Percentiles rank a stretch among this genome's conserved stretches.
Evolutionary conservation across 768 basidiomycete species (phyloP).

Genomic region (Lyophyllum shimeji): DNA sequence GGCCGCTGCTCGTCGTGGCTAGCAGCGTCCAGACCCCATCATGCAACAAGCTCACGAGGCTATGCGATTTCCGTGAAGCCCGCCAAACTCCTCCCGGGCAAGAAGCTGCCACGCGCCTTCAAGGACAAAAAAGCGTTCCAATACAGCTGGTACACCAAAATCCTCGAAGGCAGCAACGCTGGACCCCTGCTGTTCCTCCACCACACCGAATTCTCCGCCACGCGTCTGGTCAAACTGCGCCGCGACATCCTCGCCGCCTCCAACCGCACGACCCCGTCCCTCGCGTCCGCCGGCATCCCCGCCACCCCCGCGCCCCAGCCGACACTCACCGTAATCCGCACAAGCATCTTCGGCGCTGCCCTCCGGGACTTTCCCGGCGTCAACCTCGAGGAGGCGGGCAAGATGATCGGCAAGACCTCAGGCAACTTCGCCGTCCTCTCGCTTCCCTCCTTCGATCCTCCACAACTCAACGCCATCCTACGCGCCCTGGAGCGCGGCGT

Average conservation of each 20-base stretch:
- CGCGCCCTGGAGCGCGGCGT: conserved; percentile 65
- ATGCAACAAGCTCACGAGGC: conserved; percentile 30
- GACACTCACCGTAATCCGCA: conserved; percentile 68
- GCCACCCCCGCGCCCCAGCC: conserved; percentile 34
- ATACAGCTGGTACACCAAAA: conserved; percentile 74
- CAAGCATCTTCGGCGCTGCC: conserved; percentile 78
- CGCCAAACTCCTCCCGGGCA: conserved; percentile 50
- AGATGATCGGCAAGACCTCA: conserved; percentile 55
- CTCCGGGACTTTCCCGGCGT: conserved; percentile 59
- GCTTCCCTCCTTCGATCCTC: conserved; percentile 68
- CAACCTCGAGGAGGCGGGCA: conserved; percentile 43
- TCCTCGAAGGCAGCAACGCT: conserved; percentile 56
- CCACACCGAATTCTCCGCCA: conserved; percentile 73
- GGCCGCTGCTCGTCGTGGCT: conserved; percentile 29
- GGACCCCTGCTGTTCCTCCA: conserved; percentile 77
- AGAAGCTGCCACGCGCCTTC: conserved; percentile 65
- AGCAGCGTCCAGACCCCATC: conserved; percentile 20
- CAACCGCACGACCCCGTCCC: conserved; percentile 41
- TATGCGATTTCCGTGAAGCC: conserved; percentile 61
- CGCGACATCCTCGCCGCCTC: conserved; percentile 62
- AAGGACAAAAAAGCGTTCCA: conserved; percentile 78
- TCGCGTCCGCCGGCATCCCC: conserved; percentile 27
- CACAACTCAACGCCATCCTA: conserved; percentile 66
- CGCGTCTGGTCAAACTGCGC: conserved; percentile 66
- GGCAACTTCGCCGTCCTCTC: conserved; percentile 67